These are phyloP conservation scores for Capronia coronata DNA, from an alignment of 2,329 filamentous ascomycete species.

Conservation along the genomic window DNA sequence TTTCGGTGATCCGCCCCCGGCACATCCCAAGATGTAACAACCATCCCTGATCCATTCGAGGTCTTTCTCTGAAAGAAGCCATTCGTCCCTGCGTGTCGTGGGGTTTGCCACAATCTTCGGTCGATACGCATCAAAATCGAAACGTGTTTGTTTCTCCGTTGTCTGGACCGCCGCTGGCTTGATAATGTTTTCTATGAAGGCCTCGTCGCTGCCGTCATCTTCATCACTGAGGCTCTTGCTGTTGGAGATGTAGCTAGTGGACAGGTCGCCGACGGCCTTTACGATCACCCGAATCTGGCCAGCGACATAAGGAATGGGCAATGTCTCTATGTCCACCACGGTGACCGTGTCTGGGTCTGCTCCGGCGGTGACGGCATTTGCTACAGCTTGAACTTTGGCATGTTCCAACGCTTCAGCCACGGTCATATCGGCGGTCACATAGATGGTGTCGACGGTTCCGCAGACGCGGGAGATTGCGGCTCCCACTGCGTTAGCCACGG, in stretches of 20 bases:
- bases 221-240: background rate
- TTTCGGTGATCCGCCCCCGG: slow-evolving; percentile 39
- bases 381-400: slow-evolving; percentile 24
- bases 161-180: background rate
- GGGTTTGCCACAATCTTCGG: slow-evolving; percentile 28
- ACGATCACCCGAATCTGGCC: slow-evolving; percentile 32
- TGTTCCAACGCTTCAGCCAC: slow-evolving; percentile 29
- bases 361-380: slow-evolving; percentile 18
- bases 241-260: background rate
- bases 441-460: slow-evolving; percentile 49
- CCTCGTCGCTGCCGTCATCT: background rate
- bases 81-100: slow-evolving; percentile 32
- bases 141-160: slow-evolving; percentile 18
- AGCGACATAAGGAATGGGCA: slow-evolving; percentile 33
- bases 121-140: slow-evolving; percentile 4
- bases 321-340: slow-evolving; percentile 35
- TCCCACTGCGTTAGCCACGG: slow-evolving; percentile 55
- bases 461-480: slow-evolving; percentile 54
- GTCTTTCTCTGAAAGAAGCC: slow-evolving; percentile 44
- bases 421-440: slow-evolving; percentile 31
- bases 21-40: slow-evolving; percentile 45
- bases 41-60: slow-evolving; percentile 42
- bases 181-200: background rate
- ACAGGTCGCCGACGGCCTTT: slow-evolving; percentile 29
- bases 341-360: slow-evolving; percentile 24